Evolutionary conservation across 2,329 filamentous ascomycete genomes (phyloP), one percentile per base, ranked within the genome.

Genomic region (Leptographium wingfieldii): DNA sequence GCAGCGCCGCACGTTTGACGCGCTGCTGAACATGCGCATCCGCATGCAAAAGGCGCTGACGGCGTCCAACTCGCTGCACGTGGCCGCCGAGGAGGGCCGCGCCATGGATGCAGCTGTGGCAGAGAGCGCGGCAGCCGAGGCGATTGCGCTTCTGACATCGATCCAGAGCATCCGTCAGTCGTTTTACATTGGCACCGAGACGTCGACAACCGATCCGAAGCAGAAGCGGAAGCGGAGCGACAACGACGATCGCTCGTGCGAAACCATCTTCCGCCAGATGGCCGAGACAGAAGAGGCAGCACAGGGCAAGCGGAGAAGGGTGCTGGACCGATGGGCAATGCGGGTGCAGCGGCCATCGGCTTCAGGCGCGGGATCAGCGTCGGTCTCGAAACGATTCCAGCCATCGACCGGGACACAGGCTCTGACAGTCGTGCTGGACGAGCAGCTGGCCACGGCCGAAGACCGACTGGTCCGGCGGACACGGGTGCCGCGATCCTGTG

Each of bases 11-110:
- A 84, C 86, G 0, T 99, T 96, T 68, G 92, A 97, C 66, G 83
- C 88, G 0, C 81, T 97, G 0, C 80, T 99, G 38, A 95, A 96
- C 73, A 82, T 91, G 16, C 85, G 94, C 25, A 96, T 99, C 68
- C 88, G 92, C 62, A 75, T 99, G 22, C 95, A 99, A 71, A 97
- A 96, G 72, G 90, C 89, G 1, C 74, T 99, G 16, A 81, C 94
- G 19, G 86, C 88, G 0, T 82, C 86, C 31, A 96, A 96, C 71
- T 87, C 90, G 1, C 77, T 95, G 49, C 72, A 79, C 19, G 69
- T 75, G 1, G 65, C 79, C 1, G 72, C 75, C 12, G 11, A 52
- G 10, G 55, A 55, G 3, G 52, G 43, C n/a, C 2, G 27, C 38
- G 38, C 25, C 19, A 77, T 2, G n/a, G 66, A 68, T 5, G 69